Evolutionary conservation across 768 basidiomycete species (phyloP).

Genomic region (Aureoboletus auriporus): DNA sequence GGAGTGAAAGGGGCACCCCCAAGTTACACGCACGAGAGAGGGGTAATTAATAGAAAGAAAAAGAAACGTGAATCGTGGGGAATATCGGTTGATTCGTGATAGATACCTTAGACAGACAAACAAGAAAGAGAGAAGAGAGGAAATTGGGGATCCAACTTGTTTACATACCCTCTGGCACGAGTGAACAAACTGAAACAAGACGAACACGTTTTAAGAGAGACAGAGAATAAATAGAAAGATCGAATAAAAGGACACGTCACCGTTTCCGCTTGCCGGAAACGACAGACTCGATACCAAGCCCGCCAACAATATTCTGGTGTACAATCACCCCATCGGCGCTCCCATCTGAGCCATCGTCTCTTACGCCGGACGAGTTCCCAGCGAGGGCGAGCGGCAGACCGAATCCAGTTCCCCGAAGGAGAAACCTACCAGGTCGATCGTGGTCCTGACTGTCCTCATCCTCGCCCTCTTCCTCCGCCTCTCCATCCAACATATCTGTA

Average conservation of each 20-base stretch:
- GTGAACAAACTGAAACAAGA: too few species aligned
- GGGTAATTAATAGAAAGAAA: neutral
- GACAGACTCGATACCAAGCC: constrained; percentile 5
- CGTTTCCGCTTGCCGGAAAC: constrained; percentile 24
- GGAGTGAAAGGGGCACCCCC: too few species aligned
- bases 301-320: neutral
- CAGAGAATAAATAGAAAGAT: neutral
- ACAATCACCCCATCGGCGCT: constrained; percentile 13
- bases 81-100: neutral
- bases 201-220: too few species aligned
- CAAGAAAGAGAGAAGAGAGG: neutral
- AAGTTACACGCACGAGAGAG: too few species aligned
- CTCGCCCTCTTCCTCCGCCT: constrained; percentile 5
- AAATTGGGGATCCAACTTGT: too few species aligned
- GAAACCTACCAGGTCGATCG: constrained; percentile 1
- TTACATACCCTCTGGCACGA: too few species aligned
- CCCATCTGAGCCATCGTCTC: constrained; percentile 21
- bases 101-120: constrained; percentile 10
- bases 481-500: constrained; percentile 27
- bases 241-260: neutral
- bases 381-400: constrained; percentile 10
- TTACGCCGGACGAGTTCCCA: constrained; percentile 8
- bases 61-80: neutral
- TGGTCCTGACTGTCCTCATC: constrained; percentile 9
- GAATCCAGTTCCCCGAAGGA: constrained; percentile 14